A percentile compares a stretch with the other conserved stretches of the same genome.
Evolutionary conservation across 495 filamentous ascomycete genomes (phyloP).

Genomic region (Venustampulla echinocandica): DNA sequence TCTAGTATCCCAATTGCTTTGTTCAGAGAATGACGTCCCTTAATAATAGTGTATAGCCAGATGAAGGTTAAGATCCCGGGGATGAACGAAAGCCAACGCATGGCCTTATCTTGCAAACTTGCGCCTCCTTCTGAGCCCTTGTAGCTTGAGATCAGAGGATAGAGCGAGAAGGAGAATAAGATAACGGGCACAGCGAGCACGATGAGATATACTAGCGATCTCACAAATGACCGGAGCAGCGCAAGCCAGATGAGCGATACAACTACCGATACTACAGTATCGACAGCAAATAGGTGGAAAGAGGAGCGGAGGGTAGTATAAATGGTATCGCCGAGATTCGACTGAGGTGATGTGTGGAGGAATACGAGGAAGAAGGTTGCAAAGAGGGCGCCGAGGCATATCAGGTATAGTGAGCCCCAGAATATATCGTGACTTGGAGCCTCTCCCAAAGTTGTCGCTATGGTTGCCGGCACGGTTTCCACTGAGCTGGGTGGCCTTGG

Average conservation of each 20-base stretch:
- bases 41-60: conserved; percentile 76
- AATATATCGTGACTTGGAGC: conserved; percentile 63
- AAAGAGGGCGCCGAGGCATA: conserved; percentile 72
- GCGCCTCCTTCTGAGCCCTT: conserved; percentile 59
- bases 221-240: conserved; percentile 74
- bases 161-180: conserved; percentile 78
- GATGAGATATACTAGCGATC: conserved; percentile 66
- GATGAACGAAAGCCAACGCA: conserved; percentile 78
- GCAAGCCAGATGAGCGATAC: conserved; percentile 89
- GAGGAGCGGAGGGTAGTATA: conserved; percentile 83
- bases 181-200: conserved; percentile 78
- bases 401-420: conserved; percentile 86
- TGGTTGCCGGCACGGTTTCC: conserved; percentile 21
- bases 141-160: conserved; percentile 86
- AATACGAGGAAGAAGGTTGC: conserved; percentile 81
- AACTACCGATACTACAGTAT: conserved; percentile 81
- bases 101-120: conserved; percentile 73
- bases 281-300: conserved; percentile 78
- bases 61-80: conserved; percentile 63
- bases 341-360: conserved; percentile 68
- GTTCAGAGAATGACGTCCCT: conserved; percentile 66
- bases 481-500: conserved; percentile 18
- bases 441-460: conserved; percentile 18
- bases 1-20: conserved; percentile 82
- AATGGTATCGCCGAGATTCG: conserved; percentile 79